phyloP scores from a whole-genome alignment of 164 flowering plant genomes.

The Dillenia turbinata region DNA sequence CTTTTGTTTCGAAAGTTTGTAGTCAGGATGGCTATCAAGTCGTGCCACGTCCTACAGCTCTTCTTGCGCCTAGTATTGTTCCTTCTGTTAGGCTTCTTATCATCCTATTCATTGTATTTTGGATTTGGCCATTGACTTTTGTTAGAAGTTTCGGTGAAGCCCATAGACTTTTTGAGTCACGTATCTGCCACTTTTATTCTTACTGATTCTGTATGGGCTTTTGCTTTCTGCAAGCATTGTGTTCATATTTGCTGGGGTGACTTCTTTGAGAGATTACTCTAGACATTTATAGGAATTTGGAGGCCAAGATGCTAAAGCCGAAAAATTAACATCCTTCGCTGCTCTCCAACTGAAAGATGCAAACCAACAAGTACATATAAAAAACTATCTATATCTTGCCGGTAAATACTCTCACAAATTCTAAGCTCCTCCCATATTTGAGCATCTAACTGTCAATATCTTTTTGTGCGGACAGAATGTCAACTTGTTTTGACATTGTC shows the following conservation, averaged over 20 bases:
- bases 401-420: no score
- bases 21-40: conserved; percentile 88
- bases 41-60: conserved; percentile 85
- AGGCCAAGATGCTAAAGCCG: conserved; percentile 75
- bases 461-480: no score
- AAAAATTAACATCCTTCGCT: no score
- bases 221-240: conserved; percentile 95
- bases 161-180: conserved; percentile 78
- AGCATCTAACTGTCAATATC: no score
- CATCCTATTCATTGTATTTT: conserved; percentile 92
- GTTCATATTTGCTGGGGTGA: conserved; percentile 91
- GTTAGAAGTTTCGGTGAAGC: conserved; percentile 91
- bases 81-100: conserved; percentile 93
- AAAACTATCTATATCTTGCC: no score
- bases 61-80: conserved; percentile 87
- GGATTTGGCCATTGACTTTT: conserved; percentile 96
- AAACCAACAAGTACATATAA: no score
- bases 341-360: no score
- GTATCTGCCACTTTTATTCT: conserved; percentile 74
- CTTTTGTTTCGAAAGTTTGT: conserved; percentile 94
- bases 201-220: conserved; percentile 94
- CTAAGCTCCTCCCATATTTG: no score
- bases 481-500: no score
- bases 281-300: conserved; percentile 86
- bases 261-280: conserved; percentile 92